These are phyloP conservation scores for Pneumocystis sp. DNA, from an alignment of 1,139 yeast genomes.

Conservation along the genomic window DNA sequence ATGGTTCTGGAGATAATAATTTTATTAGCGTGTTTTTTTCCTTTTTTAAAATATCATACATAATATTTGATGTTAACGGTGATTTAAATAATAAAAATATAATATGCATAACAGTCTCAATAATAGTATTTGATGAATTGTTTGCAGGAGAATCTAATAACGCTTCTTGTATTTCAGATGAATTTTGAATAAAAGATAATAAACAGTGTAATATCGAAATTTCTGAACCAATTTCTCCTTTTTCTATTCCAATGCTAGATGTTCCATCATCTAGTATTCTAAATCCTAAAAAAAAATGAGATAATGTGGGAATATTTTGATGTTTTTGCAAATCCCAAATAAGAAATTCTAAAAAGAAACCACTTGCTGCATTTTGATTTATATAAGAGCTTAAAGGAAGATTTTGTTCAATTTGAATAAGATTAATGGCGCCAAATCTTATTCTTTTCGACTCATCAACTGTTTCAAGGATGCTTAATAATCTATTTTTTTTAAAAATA, in stretches of 20 bases:
- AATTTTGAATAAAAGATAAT: neutral
- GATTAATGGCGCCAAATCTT: neutral
- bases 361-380: neutral
- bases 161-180: neutral
- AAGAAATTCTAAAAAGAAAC: neutral
- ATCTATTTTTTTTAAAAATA: neutral
- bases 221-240: neutral
- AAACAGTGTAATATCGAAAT: neutral
- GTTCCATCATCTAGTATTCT: neutral
- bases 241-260: neutral
- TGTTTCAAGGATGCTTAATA: neutral
- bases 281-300: slow-evolving; percentile 1
- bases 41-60: neutral
- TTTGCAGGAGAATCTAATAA: neutral
- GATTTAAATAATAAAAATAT: neutral
- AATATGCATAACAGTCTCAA: neutral
- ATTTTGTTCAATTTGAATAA: neutral
- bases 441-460: neutral
- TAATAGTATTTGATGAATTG: neutral
- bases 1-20: neutral
- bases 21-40: neutral
- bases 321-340: neutral
- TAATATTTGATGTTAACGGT: neutral
- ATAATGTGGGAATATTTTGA: neutral
- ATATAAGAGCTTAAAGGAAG: neutral